phyloP scores from a whole-genome alignment of 768 basidiomycete genomes.

The Daedalea quercina region DNA sequence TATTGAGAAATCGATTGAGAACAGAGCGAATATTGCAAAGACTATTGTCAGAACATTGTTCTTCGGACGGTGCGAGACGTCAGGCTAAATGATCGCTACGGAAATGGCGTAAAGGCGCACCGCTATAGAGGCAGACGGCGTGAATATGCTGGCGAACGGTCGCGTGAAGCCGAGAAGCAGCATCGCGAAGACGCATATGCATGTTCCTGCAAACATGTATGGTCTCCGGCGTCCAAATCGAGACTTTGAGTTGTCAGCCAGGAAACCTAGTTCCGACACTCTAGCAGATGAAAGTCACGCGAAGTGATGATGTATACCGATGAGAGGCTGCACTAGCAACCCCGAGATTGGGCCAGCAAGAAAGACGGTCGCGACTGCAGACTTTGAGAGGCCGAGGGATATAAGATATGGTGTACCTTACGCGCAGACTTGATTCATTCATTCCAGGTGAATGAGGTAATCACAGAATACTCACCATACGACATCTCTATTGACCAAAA shows the following conservation, averaged over 20 bases:
- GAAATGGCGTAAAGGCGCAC: constrained; percentile 24
- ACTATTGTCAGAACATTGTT: constrained; percentile 65
- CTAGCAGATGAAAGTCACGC: background rate
- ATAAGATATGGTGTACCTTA: constrained; percentile 83
- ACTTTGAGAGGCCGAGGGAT: constrained; percentile 82
- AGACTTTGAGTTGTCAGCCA: constrained; percentile 82
- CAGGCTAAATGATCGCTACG: background rate
- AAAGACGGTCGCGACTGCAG: constrained; percentile 85
- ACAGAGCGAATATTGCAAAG: constrained; percentile 70
- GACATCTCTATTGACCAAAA: constrained; percentile 96
- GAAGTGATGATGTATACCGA: constrained; percentile 40
- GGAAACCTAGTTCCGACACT: constrained; percentile 34
- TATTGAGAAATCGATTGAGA: constrained; percentile 59
- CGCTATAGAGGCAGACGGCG: constrained; percentile 23
- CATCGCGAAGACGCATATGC: constrained; percentile 64
- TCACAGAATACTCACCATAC: constrained; percentile 43
- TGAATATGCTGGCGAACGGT: constrained; percentile 49
- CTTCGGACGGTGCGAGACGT: constrained; percentile 26
- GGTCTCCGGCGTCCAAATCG: constrained; percentile 81
- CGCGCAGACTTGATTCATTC: background rate
- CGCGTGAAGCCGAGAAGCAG: constrained; percentile 80
- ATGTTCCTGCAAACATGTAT: constrained; percentile 70
- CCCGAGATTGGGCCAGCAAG: constrained; percentile 89
- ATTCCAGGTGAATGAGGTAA: background rate
- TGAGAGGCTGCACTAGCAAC: constrained; percentile 84